These are phyloP conservation scores for Elsinoe batatas DNA, from an alignment of 2,329 filamentous ascomycete genomes.

Conservation along the genomic window DNA sequence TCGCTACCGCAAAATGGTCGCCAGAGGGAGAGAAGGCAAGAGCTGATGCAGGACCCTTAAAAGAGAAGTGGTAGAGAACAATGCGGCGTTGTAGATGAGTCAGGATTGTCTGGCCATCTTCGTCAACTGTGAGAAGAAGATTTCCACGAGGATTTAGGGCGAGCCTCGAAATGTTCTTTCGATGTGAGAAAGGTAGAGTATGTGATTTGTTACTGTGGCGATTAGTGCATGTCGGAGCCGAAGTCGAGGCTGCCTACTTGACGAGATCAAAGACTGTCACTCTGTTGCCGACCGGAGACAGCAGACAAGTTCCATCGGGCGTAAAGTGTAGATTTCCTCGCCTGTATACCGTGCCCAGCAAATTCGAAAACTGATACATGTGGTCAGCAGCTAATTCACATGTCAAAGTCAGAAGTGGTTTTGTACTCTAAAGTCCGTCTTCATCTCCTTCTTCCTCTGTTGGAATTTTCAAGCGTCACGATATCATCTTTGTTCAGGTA, in stretches of 20 bases:
- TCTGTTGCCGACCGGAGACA: slow-evolving; percentile 92
- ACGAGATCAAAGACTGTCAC: slow-evolving; percentile 94
- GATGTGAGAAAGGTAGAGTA: slow-evolving; percentile 81
- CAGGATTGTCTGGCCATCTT: slow-evolving; percentile 86
- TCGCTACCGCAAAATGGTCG: slow-evolving; percentile 76
- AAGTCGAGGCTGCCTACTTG: slow-evolving; percentile 52
- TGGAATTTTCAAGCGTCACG: background rate
- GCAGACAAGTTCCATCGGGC: slow-evolving; percentile 87
- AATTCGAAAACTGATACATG: slow-evolving; percentile 79
- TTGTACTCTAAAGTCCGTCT: slow-evolving; percentile 93
- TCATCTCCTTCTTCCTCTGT: slow-evolving; percentile 53
- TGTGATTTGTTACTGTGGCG: slow-evolving; percentile 68
- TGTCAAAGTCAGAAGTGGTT: background rate
- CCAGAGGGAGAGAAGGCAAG: slow-evolving; percentile 88
- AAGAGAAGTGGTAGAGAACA: slow-evolving; percentile 90
- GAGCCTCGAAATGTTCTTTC: slow-evolving; percentile 82
- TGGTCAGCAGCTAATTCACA: slow-evolving; percentile 20
- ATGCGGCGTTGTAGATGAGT: slow-evolving; percentile 82
- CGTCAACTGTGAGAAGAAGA: slow-evolving; percentile 83
- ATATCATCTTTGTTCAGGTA: background rate
- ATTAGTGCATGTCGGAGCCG: background rate
- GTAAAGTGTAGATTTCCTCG: slow-evolving; percentile 96
- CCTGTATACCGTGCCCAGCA: slow-evolving; percentile 96
- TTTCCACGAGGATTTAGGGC: slow-evolving; percentile 86
- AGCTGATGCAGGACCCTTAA: slow-evolving; percentile 70